Base-by-base conservation (phyloP, 2,329 filamentous ascomycete species). In the Fusarium sp. region DNA sequence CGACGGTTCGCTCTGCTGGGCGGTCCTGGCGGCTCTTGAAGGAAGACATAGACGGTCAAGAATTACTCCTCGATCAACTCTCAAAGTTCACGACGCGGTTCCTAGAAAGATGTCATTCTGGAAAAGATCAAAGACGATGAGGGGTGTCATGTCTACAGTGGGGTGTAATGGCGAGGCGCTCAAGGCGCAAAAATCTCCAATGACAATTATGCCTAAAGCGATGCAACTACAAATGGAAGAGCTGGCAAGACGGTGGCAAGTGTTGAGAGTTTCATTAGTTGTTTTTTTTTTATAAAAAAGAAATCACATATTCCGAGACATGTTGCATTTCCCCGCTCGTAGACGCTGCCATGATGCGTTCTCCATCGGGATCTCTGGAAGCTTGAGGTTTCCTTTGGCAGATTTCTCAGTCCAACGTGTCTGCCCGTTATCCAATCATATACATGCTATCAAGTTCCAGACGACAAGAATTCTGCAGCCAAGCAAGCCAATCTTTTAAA, bases 1-100 rank as follows among this genome's bases (percentile, higher is more conserved):
- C 87, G 94, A 77, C 88, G 94, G 79, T 98, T 98, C 77, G 94
- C 93, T 63, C 83, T 98, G 65, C 82, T 98, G 63, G 95, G 95
- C 75, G 95, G 94, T 19, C 95, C 95, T 10, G 94, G 93, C 44
- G 90, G 90, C 71, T 90, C 90, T 70, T 93, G 81, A 70, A 66
- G 53, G 39, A 43, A 48, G 47, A 43, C 32, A 43, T 65, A 55
- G 46, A 69, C 38, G 43, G 54, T 57, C 55, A 64, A 67, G 50
- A 49, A 49, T 37, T 29, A 56, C 43, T 48, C 36, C 44, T 39
- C 54, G 53, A 58, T 39, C 38, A 29, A 61, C 41, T 35, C 50
- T 32, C 38, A n/a, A 42, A 49, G 33, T 57, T 39, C 42, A 45
- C 44, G 53, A 23, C 17, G 48, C 32, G 33, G 37, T 50, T 37